Evolutionary conservation across 805 yeast genomes (phyloP).

Genomic region (Wickerhamiella qilinensis): DNA sequence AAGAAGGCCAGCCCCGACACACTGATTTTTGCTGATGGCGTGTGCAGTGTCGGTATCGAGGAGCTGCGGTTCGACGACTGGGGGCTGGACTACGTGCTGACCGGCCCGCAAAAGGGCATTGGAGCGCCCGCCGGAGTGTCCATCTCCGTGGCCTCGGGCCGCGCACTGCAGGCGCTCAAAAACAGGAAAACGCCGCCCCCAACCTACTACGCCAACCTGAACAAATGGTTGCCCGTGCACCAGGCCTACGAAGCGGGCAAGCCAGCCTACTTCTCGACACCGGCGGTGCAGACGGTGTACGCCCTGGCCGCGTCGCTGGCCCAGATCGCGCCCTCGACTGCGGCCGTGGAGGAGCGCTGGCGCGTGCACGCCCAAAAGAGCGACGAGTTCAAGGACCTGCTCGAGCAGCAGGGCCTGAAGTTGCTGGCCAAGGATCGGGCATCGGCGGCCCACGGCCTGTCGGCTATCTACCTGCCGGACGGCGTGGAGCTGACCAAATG

Average conservation of each 20-base stretch:
- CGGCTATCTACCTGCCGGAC: conserved; percentile 73
- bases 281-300: conserved; percentile 76
- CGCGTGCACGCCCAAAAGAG: conserved; percentile 47
- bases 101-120: conserved; percentile 91
- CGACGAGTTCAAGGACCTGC: conserved; percentile 41
- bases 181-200: conserved; percentile 28
- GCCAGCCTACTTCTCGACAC: conserved; percentile 87
- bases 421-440: conserved; percentile 43
- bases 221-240: conserved; percentile 83
- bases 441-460: conserved; percentile 73
- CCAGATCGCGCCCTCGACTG: conserved; percentile 33
- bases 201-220: conserved; percentile 52
- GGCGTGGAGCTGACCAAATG: conserved; percentile 54
- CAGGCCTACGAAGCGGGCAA: conserved; percentile 65
- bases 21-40: conserved; percentile 79
- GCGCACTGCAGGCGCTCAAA: conserved; percentile 56
- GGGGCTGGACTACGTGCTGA: conserved; percentile 76
- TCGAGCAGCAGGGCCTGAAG: conserved; percentile 46
- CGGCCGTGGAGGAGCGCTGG: conserved; percentile 42
- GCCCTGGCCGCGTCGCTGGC: conserved; percentile 64
- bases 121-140: conserved; percentile 91
- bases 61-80: conserved; percentile 69
- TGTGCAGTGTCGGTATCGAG: conserved; percentile 88
- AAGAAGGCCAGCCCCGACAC: conserved; percentile 60
- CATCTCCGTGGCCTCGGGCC: conserved; percentile 53